phyloP scores from a whole-genome alignment of 305 asterid species.

The Fraxinus angustifolia region DNA sequence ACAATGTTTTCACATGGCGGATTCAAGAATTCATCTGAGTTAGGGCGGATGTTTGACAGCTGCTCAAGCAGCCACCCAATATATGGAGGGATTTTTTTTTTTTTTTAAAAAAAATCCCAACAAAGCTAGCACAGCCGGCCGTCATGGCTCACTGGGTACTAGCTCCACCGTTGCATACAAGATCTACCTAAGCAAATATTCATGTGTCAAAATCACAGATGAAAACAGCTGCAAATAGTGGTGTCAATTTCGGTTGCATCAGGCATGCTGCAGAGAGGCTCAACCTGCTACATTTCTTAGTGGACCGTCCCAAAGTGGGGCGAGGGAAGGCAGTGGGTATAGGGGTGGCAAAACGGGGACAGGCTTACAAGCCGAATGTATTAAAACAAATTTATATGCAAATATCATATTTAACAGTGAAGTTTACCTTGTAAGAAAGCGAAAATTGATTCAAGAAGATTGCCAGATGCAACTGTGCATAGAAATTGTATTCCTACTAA shows the following conservation, averaged over 20 bases:
- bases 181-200: not conserved
- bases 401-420: slow-evolving; percentile 21
- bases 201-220: not conserved
- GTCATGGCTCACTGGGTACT: not conserved
- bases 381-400: not conserved
- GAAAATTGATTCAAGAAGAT: slow-evolving; percentile 8
- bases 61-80: not conserved
- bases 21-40: too few relatives aligned
- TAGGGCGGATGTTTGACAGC: not conserved
- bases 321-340: not conserved
- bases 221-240: not conserved
- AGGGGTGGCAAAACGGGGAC: not conserved
- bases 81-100: not conserved
- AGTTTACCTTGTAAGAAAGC: not conserved
- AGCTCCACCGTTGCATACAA: not conserved
- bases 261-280: not conserved
- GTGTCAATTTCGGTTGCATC: not conserved
- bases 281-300: not conserved
- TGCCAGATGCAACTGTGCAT: slow-evolving; percentile 20
- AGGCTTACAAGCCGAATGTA: not conserved
- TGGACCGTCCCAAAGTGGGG: not conserved
- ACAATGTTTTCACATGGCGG: not conserved
- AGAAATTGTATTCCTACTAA: slow-evolving; percentile 23
- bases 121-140: not conserved
- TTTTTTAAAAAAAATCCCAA: not conserved